A percentile compares a stretch with the other conserved stretches of the same genome.
Evolutionary conservation across 1,139 yeast genomes (phyloP).

Genomic region (Pneumocystis murina): DNA sequence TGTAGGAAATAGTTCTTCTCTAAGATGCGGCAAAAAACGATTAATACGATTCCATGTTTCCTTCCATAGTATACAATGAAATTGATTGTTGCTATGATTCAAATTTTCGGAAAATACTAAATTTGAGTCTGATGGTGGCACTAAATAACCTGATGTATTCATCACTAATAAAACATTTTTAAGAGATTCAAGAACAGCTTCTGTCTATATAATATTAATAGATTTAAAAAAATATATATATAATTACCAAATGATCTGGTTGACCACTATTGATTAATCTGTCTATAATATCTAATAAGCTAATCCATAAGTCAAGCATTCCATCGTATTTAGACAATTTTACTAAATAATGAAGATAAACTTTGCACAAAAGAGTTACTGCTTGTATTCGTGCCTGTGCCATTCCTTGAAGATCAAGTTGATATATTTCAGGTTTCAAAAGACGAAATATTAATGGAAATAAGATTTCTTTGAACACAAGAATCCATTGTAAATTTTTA

Average conservation of each 20-base stretch:
- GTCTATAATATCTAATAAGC: conserved; percentile 36
- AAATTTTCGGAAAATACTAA: not conserved
- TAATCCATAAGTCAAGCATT: conserved; percentile 28
- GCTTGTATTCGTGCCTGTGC: conserved; percentile 50
- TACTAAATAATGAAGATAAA: conserved; percentile 47
- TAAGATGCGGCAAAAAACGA: not conserved
- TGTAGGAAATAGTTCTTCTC: conserved; percentile 1
- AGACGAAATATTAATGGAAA: conserved; percentile 59
- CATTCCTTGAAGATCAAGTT: conserved; percentile 52
- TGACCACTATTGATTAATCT: conserved; percentile 28
- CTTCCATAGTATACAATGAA: not conserved
- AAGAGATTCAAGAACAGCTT: conserved; percentile 47
- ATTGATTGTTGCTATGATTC: not conserved
- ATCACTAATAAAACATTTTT: conserved; percentile 42
- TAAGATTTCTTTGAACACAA: conserved; percentile 53
- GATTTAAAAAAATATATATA: not conserved
- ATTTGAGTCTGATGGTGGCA: not conserved
- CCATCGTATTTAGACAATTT: conserved; percentile 28
- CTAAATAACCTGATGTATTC: conserved; percentile 2
- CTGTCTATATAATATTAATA: conserved; percentile 31
- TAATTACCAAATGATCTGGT: not conserved
- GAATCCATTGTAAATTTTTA: conserved; percentile 22
- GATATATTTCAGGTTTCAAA: conserved; percentile 48
- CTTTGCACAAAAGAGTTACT: conserved; percentile 52
- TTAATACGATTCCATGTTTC: conserved; percentile 1